phyloP scores from a whole-genome alignment of 1,139 yeast species.

The Tardiomyces digboiensis region DNA sequence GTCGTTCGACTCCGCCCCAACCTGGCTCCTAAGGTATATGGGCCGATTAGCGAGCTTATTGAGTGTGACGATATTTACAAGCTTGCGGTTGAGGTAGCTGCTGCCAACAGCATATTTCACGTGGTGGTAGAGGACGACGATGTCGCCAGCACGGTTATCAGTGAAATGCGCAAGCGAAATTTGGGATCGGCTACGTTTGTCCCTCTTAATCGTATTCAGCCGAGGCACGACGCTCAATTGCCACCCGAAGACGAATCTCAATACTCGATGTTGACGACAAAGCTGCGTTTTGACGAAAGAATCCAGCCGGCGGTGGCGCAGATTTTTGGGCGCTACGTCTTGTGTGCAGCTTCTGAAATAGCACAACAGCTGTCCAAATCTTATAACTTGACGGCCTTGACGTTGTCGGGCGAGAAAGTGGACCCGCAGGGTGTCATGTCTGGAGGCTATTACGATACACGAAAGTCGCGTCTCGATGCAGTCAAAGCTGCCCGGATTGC shows the following conservation, averaged over 20 bases:
- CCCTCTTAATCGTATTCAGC: slow-evolving; percentile 55
- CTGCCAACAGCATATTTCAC: slow-evolving; percentile 79
- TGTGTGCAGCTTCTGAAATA: slow-evolving; percentile 56
- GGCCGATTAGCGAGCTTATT: slow-evolving; percentile 75
- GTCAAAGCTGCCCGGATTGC: slow-evolving; percentile 46
- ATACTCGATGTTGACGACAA: slow-evolving; percentile 51
- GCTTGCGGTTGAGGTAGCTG: slow-evolving; percentile 80
- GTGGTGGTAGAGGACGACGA: slow-evolving; percentile 82
- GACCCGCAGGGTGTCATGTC: slow-evolving; percentile 76
- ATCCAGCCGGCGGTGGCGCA: slow-evolving; percentile 57
- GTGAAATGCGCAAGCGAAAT: slow-evolving; percentile 56
- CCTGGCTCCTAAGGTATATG: slow-evolving; percentile 40
- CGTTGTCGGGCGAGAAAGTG: slow-evolving; percentile 86
- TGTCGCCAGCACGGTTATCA: slow-evolving; percentile 73
- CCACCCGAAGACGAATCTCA: slow-evolving; percentile 51
- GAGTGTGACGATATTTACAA: slow-evolving; percentile 74
- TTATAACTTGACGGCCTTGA: slow-evolving; percentile 64
- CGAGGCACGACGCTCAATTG: slow-evolving; percentile 19
- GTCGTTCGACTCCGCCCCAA: slow-evolving; percentile 31
- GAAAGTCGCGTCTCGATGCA: slow-evolving; percentile 61
- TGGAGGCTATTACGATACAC: slow-evolving; percentile 80
- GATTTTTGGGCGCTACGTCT: slow-evolving; percentile 73
- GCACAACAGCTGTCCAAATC: slow-evolving; percentile 63
- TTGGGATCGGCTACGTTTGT: slow-evolving; percentile 84
- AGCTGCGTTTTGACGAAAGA: slow-evolving; percentile 48